phyloP scores from a whole-genome alignment of 257 asterid genomes.

The Anisodus acutangulus region DNA sequence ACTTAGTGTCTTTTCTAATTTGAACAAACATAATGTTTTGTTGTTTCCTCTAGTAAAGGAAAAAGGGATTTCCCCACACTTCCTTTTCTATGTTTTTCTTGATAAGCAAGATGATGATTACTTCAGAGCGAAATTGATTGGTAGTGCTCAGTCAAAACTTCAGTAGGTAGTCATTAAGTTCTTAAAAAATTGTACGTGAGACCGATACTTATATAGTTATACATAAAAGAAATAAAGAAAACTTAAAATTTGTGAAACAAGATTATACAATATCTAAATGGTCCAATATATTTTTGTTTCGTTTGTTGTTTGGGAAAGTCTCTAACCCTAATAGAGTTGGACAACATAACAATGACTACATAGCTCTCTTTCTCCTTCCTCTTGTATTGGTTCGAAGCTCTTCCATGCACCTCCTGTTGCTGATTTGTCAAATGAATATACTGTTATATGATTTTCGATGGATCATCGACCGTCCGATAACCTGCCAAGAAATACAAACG shows the following conservation, averaged over 20 bases:
- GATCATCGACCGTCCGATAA: slow-evolving; percentile 32
- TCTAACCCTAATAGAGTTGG: slow-evolving; percentile 27
- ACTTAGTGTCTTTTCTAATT: slow-evolving; percentile 21
- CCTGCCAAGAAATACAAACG: slow-evolving; percentile 49
- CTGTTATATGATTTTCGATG: slow-evolving; percentile 32
- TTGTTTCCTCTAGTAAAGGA: neutral
- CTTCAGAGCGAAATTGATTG: neutral
- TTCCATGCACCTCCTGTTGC: slow-evolving; percentile 42
- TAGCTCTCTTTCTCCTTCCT: slow-evolving; percentile 42
- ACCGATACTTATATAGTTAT: no score
- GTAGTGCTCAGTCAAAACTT: no score
- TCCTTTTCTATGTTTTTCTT: neutral
- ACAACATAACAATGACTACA: slow-evolving; percentile 58
- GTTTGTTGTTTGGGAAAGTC: neutral
- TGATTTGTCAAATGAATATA: slow-evolving; percentile 49
- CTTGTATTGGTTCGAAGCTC: slow-evolving; percentile 32
- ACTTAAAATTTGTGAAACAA: neutral
- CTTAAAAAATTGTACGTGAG: neutral
- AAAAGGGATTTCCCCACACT: neutral
- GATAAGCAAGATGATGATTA: neutral
- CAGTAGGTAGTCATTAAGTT: no score
- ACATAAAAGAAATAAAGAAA: neutral
- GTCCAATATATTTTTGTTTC: neutral
- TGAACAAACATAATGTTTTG: slow-evolving; percentile 21
- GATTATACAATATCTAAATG: neutral